phyloP scores from a whole-genome alignment of 2,329 filamentous ascomycete genomes.

The Thermochaetoides dissita region DNA sequence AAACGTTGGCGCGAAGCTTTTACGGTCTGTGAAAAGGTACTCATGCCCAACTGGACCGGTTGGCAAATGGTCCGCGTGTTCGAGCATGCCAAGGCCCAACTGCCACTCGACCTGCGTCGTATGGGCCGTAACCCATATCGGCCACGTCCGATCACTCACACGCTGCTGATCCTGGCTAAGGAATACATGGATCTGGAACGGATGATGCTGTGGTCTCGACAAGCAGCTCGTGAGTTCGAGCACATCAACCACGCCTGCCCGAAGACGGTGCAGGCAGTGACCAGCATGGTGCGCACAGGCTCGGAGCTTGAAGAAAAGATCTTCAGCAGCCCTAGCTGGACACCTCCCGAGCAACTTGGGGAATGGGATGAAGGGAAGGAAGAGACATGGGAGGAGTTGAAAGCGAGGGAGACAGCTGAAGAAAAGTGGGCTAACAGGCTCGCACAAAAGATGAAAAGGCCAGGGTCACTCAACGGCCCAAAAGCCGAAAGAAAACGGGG shows the following conservation, averaged over 20 bases:
- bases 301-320: conserved; percentile 9
- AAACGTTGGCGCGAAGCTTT: conserved; percentile 55
- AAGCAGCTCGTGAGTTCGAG: conserved; percentile 26
- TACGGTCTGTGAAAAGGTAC: conserved; percentile 54
- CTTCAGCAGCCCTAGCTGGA: conserved; percentile 1
- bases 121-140: conserved; percentile 23
- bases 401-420: neutral
- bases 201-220: conserved; percentile 33
- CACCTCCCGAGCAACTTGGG: neutral
- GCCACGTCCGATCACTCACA: conserved; percentile 28
- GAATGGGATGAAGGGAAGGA: neutral
- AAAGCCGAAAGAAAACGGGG: conserved; percentile 1
- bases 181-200: conserved; percentile 36
- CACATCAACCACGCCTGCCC: conserved; percentile 28
- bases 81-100: conserved; percentile 15
- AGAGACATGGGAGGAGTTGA: neutral
- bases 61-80: conserved; percentile 36
- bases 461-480: neutral
- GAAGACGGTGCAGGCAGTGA: conserved; percentile 20
- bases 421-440: neutral
- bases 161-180: conserved; percentile 34
- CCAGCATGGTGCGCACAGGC: conserved; percentile 7
- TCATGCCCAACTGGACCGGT: conserved; percentile 68
- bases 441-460: no score
- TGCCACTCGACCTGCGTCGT: conserved; percentile 27